phyloP scores from a whole-genome alignment of 345 rosid genomes.

The Populus davidiana region DNA sequence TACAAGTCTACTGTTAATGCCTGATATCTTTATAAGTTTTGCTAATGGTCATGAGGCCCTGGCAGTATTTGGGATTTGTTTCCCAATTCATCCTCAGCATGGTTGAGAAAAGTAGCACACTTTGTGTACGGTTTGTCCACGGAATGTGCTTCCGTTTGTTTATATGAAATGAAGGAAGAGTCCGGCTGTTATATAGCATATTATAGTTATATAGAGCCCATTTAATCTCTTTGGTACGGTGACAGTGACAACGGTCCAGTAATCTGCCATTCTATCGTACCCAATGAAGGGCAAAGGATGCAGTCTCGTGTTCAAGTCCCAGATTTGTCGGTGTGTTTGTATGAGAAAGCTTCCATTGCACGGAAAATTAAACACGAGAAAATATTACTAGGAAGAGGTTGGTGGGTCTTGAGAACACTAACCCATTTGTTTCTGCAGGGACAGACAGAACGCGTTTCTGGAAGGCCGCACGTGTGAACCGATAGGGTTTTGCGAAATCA shows the following conservation, averaged over 20 bases:
- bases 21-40: slow-evolving; percentile 22
- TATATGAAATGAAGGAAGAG: not conserved
- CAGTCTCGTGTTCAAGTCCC: no score
- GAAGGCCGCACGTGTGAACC: not conserved
- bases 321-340: no score
- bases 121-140: not conserved
- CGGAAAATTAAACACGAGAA: no score
- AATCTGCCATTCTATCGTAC: no score
- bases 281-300: no score
- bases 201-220: no score
- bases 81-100: not conserved
- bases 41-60: not conserved
- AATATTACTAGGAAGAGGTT: not conserved
- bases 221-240: no score
- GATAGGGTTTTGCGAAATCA: not conserved
- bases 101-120: not conserved
- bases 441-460: not conserved
- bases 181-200: no score
- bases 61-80: not conserved
- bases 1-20: slow-evolving; percentile 63
- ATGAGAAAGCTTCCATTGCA: no score
- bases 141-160: no score
- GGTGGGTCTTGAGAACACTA: no score
- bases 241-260: no score
- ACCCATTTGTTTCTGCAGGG: not conserved